Evolutionary conservation across 139 green algal species (phyloP).

Genomic region (Chlorella vulgaris): DNA sequence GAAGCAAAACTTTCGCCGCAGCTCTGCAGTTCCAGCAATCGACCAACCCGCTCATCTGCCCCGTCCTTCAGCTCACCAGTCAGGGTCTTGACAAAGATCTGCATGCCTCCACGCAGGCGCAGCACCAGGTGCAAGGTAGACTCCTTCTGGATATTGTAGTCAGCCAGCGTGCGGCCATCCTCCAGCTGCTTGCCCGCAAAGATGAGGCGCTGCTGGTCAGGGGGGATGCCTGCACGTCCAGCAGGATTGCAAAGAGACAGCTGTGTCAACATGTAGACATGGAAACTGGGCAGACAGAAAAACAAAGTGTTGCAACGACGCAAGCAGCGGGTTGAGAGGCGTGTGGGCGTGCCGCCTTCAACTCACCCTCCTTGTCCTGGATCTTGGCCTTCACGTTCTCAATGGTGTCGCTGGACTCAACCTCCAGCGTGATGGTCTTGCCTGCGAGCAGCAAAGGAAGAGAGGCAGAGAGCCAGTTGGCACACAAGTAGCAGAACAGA

Average conservation of each 20-base stretch:
- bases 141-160: conserved; percentile 97
- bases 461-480: background rate
- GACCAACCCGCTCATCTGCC: background rate
- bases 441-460: conserved; percentile 38
- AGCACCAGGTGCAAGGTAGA: conserved; percentile 57
- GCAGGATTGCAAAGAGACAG: conserved; percentile 45
- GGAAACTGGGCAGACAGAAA: too few relatives aligned
- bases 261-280: too few relatives aligned
- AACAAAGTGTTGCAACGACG: too few relatives aligned
- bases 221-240: too few relatives aligned
- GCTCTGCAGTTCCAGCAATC: too few relatives aligned
- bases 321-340: too few relatives aligned
- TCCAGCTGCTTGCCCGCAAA: conserved; percentile 99
- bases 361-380: conserved; percentile 77
- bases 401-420: conserved; percentile 85
- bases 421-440: conserved; percentile 96
- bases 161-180: conserved; percentile 93
- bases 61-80: too few relatives aligned
- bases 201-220: conserved; percentile 98
- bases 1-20: too few relatives aligned
- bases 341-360: too few relatives aligned
- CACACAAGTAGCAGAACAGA: too few relatives aligned
- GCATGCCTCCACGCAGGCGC: conserved; percentile 57
- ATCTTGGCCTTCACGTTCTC: conserved; percentile 97
- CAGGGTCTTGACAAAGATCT: conserved; percentile 90